Conservation (phyloP, 2,329 filamentous ascomycete species). For the Fusarium camptoceras region DNA sequence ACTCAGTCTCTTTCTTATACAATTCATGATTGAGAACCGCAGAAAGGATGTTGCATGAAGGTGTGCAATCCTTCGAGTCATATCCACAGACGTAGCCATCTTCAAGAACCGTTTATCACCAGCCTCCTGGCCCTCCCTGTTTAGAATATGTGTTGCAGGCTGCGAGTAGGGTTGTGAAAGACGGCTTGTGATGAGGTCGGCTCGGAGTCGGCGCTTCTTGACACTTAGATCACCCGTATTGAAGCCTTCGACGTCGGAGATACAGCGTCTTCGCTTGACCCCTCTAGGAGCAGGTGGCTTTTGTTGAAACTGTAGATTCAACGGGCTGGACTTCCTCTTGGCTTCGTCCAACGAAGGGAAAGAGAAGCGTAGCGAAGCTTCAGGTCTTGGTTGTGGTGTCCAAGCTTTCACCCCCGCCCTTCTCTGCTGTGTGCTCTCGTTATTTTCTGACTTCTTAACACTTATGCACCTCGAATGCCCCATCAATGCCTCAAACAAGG, state of each 20-base stretch:
- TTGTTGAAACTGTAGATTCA: slow-evolving; percentile 22
- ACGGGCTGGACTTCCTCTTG: slow-evolving; percentile 6
- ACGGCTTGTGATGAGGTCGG: slow-evolving; percentile 74
- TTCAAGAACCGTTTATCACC: slow-evolving; percentile 63
- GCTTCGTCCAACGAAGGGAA: slow-evolving; percentile 25
- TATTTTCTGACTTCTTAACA: neutral
- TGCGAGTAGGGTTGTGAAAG: slow-evolving; percentile 76
- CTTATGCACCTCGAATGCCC: slow-evolving; percentile 18
- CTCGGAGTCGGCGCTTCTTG: slow-evolving; percentile 76
- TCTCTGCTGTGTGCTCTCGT: neutral
- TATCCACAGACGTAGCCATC: slow-evolving; percentile 57
- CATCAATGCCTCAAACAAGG: slow-evolving; percentile 39
- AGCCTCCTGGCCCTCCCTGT: slow-evolving; percentile 63
- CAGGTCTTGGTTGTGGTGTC: slow-evolving; percentile 2
- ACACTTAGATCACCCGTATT: slow-evolving; percentile 61
- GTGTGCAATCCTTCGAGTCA: slow-evolving; percentile 54
- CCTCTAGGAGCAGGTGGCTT: slow-evolving; percentile 20
- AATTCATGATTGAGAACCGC: slow-evolving; percentile 75
- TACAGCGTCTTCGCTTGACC: slow-evolving; percentile 63
- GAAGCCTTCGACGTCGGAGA: slow-evolving; percentile 70
- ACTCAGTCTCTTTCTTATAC: slow-evolving; percentile 62
- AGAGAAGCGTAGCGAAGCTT: slow-evolving; percentile 17
- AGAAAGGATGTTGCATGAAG: slow-evolving; percentile 66
- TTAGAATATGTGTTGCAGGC: slow-evolving; percentile 76
- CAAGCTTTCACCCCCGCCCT: neutral